These are phyloP conservation scores for Scortechinia acanthostroma DNA, from an alignment of 2,329 filamentous ascomycete genomes.

Conservation along the genomic window DNA sequence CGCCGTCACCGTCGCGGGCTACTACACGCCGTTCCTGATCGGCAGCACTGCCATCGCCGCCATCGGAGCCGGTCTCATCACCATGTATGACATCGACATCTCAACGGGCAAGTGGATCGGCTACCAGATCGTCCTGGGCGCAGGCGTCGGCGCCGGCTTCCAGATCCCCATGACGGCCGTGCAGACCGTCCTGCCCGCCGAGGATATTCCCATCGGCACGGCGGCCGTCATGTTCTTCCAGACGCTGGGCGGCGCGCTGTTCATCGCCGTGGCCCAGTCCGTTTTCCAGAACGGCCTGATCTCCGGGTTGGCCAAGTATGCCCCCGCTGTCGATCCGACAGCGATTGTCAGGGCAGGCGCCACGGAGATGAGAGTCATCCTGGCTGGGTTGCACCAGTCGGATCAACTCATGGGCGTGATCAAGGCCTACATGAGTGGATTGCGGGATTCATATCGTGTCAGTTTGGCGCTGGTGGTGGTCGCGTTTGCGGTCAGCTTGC, in stretches of 20 bases:
- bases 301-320: slow-evolving; percentile 33
- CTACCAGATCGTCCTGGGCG: slow-evolving; percentile 45
- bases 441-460: slow-evolving; percentile 27
- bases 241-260: slow-evolving; percentile 57
- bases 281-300: slow-evolving; percentile 61
- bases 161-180: slow-evolving; percentile 38
- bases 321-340: slow-evolving; percentile 33
- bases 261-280: slow-evolving; percentile 58
- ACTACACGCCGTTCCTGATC: slow-evolving; percentile 34
- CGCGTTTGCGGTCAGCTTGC: slow-evolving; percentile 7
- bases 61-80: slow-evolving; percentile 44
- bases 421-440: slow-evolving; percentile 36
- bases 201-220: slow-evolving; percentile 39
- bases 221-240: slow-evolving; percentile 54
- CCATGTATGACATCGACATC: slow-evolving; percentile 38
- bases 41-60: slow-evolving; percentile 28
- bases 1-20: slow-evolving; percentile 30
- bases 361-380: slow-evolving; percentile 34
- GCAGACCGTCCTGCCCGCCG: slow-evolving; percentile 38
- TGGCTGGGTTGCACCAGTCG: slow-evolving; percentile 28
- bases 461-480: not conserved
- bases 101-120: slow-evolving; percentile 43
- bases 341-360: slow-evolving; percentile 44
- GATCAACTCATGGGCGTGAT: slow-evolving; percentile 32
- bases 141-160: slow-evolving; percentile 41